Evolutionary conservation across 2,329 filamentous ascomycete genomes (phyloP).

Genomic region (Pseudocercospora fijiensis): DNA sequence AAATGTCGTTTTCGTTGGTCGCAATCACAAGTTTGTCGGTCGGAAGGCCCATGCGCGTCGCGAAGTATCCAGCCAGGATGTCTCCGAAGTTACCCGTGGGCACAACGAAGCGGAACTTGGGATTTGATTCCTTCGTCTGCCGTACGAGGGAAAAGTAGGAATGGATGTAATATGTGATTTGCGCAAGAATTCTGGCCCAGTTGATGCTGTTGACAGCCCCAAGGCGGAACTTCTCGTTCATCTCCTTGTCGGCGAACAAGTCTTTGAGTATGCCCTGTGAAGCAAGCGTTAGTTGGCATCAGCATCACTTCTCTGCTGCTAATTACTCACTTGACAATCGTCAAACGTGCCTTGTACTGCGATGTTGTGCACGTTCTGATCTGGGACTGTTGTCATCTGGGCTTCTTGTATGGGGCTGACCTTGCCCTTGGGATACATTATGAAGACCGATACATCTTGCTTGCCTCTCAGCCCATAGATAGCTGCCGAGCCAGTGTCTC

Average conservation of each 20-base stretch:
- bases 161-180: conserved; percentile 96
- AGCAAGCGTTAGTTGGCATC: background rate
- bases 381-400: conserved; percentile 93
- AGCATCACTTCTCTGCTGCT: background rate
- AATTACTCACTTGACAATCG: conserved; percentile 73
- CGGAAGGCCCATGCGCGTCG: conserved; percentile 83
- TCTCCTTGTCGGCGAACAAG: conserved; percentile 80
- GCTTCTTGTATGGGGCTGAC: conserved; percentile 91
- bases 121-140: conserved; percentile 60
- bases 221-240: conserved; percentile 78
- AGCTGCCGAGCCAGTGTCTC: conserved; percentile 88
- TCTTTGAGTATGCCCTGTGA: conserved; percentile 83
- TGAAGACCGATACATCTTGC: conserved; percentile 95
- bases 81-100: conserved; percentile 97
- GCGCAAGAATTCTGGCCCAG: conserved; percentile 89
- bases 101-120: conserved; percentile 79
- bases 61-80: conserved; percentile 90
- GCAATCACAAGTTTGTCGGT: conserved; percentile 85
- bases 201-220: conserved; percentile 97
- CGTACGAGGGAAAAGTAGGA: conserved; percentile 80
- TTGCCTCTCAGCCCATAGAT: conserved; percentile 94
- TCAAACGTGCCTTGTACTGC: conserved; percentile 90
- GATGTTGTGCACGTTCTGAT: conserved; percentile 89
- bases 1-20: conserved; percentile 96
- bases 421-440: conserved; percentile 86